These are phyloP conservation scores for Talaromyces wortmannii DNA, from an alignment of 495 filamentous ascomycete species.

Conservation along the genomic window DNA sequence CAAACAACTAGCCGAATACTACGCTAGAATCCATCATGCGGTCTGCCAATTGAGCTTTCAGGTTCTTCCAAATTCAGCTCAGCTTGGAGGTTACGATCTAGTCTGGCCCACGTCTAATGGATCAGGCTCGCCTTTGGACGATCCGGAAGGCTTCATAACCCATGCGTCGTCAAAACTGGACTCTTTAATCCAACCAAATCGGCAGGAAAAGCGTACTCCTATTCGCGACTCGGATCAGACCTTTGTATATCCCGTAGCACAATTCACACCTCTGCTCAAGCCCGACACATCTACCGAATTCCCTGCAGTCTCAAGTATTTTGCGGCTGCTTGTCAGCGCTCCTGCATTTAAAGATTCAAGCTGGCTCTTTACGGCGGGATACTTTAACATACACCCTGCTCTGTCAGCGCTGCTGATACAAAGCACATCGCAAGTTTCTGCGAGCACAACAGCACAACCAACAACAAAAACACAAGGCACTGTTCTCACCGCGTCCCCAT, in stretches of 20 bases:
- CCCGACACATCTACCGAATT: conserved; percentile 84
- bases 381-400: conserved; percentile 89
- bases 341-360: conserved; percentile 56
- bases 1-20: conserved; percentile 74
- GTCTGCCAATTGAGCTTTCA: conserved; percentile 76
- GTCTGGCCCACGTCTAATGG: conserved; percentile 75
- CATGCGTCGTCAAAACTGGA: conserved; percentile 58
- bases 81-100: conserved; percentile 58
- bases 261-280: conserved; percentile 76
- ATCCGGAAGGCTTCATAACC: conserved; percentile 60
- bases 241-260: conserved; percentile 72
- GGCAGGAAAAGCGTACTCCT: conserved; percentile 19
- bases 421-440: conserved; percentile 28
- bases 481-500: conserved; percentile 87
- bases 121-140: conserved; percentile 60
- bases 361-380: conserved; percentile 96
- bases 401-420: conserved; percentile 72
- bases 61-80: conserved; percentile 54
- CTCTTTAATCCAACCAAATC: conserved; percentile 52
- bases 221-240: conserved; percentile 46
- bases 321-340: conserved; percentile 52
- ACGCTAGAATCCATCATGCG: conserved; percentile 64
- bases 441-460: conserved; percentile 12
- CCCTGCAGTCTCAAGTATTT: conserved; percentile 65
- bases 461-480: conserved; percentile 54